phyloP scores from a whole-genome alignment of 1,284 basidiomycete species.

The Malassezia nana region DNA sequence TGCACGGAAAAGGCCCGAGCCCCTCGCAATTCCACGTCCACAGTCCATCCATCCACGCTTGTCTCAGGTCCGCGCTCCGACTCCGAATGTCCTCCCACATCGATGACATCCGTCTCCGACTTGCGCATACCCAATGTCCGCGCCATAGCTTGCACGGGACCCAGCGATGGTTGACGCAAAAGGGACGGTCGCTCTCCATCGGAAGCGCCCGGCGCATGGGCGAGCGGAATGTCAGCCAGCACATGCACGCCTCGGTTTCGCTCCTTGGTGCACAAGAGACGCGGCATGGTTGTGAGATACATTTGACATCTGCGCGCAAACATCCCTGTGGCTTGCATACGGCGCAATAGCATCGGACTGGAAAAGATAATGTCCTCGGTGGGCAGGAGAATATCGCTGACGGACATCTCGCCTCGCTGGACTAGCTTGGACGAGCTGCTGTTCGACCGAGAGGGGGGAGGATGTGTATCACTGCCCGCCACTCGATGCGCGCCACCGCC shows the following conservation, averaged over 20 bases:
- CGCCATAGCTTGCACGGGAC: background rate
- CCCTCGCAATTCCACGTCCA: constrained; percentile 8
- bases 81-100: background rate
- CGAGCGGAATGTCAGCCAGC: constrained; percentile 32
- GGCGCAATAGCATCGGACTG: constrained; percentile 33
- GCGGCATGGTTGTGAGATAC: constrained; percentile 53
- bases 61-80: background rate
- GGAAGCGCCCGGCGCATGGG: background rate
- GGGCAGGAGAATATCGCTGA: constrained; percentile 26
- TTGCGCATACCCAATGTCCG: background rate
- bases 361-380: constrained; percentile 36
- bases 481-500: background rate
- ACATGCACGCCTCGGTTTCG: constrained; percentile 46
- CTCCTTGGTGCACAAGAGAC: constrained; percentile 54
- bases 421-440: background rate
- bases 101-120: background rate
- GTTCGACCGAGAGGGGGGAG: background rate
- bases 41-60: background rate
- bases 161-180: background rate
- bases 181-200: background rate
- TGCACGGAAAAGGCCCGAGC: constrained; percentile 9
- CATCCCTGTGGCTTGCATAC: constrained; percentile 33
- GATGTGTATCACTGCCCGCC: background rate
- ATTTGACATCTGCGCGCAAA: constrained; percentile 51
- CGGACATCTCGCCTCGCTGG: background rate